Evolutionary conservation across 2,329 filamentous ascomycete genomes (phyloP).

Genomic region (Camptophora hylomeconis): DNA sequence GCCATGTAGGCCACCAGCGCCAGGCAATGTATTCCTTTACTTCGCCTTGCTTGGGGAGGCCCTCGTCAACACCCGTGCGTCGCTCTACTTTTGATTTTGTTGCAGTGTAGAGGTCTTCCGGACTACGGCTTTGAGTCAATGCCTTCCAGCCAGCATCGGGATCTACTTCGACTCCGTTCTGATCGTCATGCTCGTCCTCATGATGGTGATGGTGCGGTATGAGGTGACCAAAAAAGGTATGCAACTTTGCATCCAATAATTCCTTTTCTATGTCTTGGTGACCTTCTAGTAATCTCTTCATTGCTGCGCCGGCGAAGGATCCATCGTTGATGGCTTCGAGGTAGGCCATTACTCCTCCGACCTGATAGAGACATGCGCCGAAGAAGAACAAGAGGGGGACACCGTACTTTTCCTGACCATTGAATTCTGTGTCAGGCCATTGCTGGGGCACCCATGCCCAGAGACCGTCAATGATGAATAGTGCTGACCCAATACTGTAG

Average conservation of each 20-base stretch:
- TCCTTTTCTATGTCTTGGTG: conserved; percentile 2
- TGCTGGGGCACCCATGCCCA: conserved; percentile 1
- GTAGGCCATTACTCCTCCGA: conserved; percentile 3
- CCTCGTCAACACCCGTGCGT: conserved; percentile 1
- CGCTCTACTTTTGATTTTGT: not conserved
- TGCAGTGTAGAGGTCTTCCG: conserved; percentile 1
- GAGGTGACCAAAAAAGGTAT: conserved; percentile 4
- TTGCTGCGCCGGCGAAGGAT: conserved; percentile 2
- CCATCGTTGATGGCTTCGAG: conserved; percentile 5
- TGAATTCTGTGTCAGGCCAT: conserved; percentile 1
- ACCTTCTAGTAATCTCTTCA: conserved; percentile 3
- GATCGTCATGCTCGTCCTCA: conserved; percentile 1
- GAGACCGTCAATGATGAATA: conserved; percentile 2
- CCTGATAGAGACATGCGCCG: conserved; percentile 3
- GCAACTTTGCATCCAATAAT: conserved; percentile 4
- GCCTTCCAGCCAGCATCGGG: conserved; percentile 3
- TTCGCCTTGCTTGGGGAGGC: conserved; percentile 3
- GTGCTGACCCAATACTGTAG: conserved; percentile 3
- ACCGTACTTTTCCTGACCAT: conserved; percentile 1
- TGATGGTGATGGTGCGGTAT: conserved; percentile 3
- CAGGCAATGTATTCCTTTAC: conserved; percentile 2
- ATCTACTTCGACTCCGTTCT: conserved; percentile 1
- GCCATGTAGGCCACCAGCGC: conserved; percentile 5
- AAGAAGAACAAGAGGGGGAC: conserved; percentile 3
- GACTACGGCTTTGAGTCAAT: not conserved